These are phyloP conservation scores for Aulographum hederae DNA, from an alignment of 2,329 filamentous ascomycete genomes.

Conservation along the genomic window DNA sequence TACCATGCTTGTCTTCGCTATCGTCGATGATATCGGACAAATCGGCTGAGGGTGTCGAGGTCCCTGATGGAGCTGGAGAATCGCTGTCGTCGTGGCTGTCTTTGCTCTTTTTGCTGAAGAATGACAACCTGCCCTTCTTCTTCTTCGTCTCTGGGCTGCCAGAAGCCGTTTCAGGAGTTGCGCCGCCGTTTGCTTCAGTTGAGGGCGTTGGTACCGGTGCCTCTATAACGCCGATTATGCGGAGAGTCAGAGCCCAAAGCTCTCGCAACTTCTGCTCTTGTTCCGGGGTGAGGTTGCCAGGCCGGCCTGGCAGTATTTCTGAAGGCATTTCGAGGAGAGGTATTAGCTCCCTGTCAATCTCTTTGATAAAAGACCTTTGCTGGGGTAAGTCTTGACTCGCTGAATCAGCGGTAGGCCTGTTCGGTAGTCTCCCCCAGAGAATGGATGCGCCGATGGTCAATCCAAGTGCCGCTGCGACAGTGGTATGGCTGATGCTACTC, in stretches of 20 bases:
- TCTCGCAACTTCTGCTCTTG: slow-evolving; percentile 78
- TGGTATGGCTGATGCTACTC: no score
- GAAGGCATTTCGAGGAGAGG: not conserved
- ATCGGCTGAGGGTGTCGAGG: slow-evolving; percentile 2
- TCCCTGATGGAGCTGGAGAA: slow-evolving; percentile 5
- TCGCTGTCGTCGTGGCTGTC: no score
- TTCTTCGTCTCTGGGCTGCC: not conserved
- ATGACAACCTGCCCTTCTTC: not conserved
- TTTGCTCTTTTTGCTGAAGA: not conserved
- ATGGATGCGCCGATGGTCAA: no score
- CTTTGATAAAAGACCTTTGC: not conserved
- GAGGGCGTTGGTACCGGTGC: no score
- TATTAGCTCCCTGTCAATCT: not conserved
- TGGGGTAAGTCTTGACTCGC: no score
- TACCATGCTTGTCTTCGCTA: slow-evolving; percentile 79
- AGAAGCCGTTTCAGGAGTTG: no score
- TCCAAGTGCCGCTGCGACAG: no score
- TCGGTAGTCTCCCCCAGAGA: no score
- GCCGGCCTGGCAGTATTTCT: slow-evolving; percentile 43
- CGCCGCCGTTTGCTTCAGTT: no score
- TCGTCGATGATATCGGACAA: slow-evolving; percentile 18
- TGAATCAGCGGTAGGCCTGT: no score
- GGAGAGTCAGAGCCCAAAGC: slow-evolving; percentile 62
- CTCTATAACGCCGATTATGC: slow-evolving; percentile 54
- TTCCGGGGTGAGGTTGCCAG: slow-evolving; percentile 75